Percentiles rank a stretch among this genome's conserved stretches.
Evolutionary conservation across 306 rosid species (phyloP).

Genomic region (Mimosa pudica): DNA sequence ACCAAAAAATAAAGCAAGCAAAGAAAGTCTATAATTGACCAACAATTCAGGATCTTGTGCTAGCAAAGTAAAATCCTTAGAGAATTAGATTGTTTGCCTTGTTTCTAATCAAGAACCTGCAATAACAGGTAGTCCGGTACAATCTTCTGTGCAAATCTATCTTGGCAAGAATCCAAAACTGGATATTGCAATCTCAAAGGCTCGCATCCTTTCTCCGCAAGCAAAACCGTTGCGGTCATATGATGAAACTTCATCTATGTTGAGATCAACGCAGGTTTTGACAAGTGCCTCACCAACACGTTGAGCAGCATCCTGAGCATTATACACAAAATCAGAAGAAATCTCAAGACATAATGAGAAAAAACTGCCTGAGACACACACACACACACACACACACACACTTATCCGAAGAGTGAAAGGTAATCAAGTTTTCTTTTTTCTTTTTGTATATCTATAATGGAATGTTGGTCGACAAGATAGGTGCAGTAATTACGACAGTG

Average conservation of each 20-base stretch:
- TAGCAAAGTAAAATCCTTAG: neutral
- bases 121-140: constrained; percentile 1
- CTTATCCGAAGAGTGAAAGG: neutral
- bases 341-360: neutral
- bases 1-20: neutral
- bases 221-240: constrained; percentile 81
- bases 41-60: neutral
- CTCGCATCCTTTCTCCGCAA: constrained; percentile 62
- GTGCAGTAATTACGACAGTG: constrained; percentile 56
- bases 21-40: neutral
- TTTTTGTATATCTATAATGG: neutral
- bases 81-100: constrained; percentile 1
- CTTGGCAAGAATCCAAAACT: constrained; percentile 68
- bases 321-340: constrained; percentile 12
- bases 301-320: constrained; percentile 73
- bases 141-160: constrained; percentile 38
- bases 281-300: constrained; percentile 78
- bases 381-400: no score
- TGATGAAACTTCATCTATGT: constrained; percentile 65
- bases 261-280: constrained; percentile 65
- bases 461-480: constrained; percentile 10
- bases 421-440: neutral
- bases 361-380: neutral
- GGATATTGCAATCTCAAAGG: constrained; percentile 72
- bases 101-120: neutral